Evolutionary conservation across 1,139 yeast species (phyloP), one percentile per base, ranked within the genome.

Genomic region (Suhomyces yuchorum): DNA sequence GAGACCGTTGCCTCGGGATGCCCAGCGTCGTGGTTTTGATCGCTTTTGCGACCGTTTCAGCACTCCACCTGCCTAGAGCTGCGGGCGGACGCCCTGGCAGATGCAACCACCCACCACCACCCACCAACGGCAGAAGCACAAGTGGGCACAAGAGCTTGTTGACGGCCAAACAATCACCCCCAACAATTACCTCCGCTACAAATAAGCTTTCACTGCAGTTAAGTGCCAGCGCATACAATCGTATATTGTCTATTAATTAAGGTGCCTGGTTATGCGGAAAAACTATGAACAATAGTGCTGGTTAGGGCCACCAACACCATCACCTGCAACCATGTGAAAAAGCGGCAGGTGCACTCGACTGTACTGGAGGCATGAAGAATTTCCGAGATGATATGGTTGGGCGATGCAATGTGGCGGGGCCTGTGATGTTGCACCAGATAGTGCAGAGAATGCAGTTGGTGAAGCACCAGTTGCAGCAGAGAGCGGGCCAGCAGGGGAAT

Each of bases 311-410:
- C 32, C 15, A 40, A 24, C 24, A 40, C 23, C 7, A 26, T 14
- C 37, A 22, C 26, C 37, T 40, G 43, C 37, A 40, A 33, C 37
- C 43, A 40, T 40, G 30, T 40, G 37, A 33, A 40, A 40, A 32
- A 20, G 3, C 37, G 30, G 22, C 19, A 22, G 11, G 22, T 32
- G 14, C 22, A 12, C 28, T 40, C 43, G 20, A 40, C 37, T 32
- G 32, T 22, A 11, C 6, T 1, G 19, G 26, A 14, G 20, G 32
- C 42, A 12, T 19, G 26, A 15, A n/a, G 26, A 11, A 39, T 9
- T n/a, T 30, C 42, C 8, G 34, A 24, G 17, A 38, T 12, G 17
- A 38, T 19, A 20, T 24, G 24, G 24, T 23, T 23, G 30, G 30
- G 20, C 11, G 32, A 24, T 17, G 38, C 28, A 12, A 20, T 14